Conservation (phyloP, 352 stramenopile genomes). For the Phytophthora kernoviae region DNA sequence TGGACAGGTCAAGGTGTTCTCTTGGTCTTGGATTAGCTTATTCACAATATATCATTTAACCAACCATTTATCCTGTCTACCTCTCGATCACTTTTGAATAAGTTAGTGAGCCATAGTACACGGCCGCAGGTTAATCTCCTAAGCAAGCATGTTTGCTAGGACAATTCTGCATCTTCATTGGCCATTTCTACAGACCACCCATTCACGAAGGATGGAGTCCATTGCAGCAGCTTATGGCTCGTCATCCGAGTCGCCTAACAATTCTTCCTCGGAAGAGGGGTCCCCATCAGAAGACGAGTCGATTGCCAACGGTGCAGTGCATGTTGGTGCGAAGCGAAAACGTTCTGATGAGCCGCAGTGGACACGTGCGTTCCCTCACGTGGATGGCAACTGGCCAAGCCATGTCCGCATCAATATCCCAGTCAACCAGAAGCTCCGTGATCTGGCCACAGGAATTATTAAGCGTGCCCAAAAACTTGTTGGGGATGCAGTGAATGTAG, state of each 20-base stretch:
- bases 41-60: no score
- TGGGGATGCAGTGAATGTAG: conserved; percentile 28
- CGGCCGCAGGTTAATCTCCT: no score
- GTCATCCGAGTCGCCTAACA: conserved; percentile 29
- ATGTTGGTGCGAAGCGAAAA: conserved; percentile 47
- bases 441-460: conserved; percentile 34
- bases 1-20: no score
- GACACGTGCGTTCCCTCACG: conserved; percentile 71
- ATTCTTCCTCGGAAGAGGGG: conserved; percentile 25
- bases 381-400: conserved; percentile 85
- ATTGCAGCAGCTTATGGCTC: conserved; percentile 42
- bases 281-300: not conserved
- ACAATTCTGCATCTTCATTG: not conserved
- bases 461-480: conserved; percentile 35
- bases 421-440: conserved; percentile 27
- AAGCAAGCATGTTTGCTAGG: not conserved
- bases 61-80: no score
- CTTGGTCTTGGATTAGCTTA: no score
- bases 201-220: conserved; percentile 43
- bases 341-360: conserved; percentile 42
- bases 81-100: no score
- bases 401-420: conserved; percentile 65
- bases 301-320: not conserved
- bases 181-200: conserved; percentile 1
- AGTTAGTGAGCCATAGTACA: no score